Evolutionary conservation across 2,329 filamentous ascomycete species (phyloP).

Genomic region (Penicillium sp.): DNA sequence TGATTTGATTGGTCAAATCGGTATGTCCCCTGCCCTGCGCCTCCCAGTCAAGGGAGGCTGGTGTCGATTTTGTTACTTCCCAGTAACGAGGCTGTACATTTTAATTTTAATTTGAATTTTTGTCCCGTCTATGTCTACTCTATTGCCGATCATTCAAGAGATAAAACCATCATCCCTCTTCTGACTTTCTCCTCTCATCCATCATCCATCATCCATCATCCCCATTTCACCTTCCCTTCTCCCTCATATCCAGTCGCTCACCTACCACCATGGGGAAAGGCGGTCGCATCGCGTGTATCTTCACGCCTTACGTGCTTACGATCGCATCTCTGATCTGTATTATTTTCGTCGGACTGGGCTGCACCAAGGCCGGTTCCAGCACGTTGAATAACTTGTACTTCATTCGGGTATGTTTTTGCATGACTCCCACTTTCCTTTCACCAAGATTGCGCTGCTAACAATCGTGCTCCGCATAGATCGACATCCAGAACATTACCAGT

Average conservation of each 20-base stretch:
- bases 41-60: constrained; percentile 20
- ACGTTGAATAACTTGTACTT: constrained; percentile 54
- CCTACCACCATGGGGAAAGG: constrained; percentile 58
- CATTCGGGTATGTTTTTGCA: constrained; percentile 40
- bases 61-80: constrained; percentile 6
- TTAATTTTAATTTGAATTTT: background rate
- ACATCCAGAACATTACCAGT: constrained; percentile 58
- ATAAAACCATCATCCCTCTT: constrained; percentile 6
- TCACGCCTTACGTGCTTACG: constrained; percentile 77
- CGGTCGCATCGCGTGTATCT: constrained; percentile 80
- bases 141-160: constrained; percentile 8
- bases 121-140: background rate
- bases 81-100: constrained; percentile 16
- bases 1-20: constrained; percentile 16
- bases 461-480: constrained; percentile 42
- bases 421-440: background rate
- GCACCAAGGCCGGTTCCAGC: constrained; percentile 48
- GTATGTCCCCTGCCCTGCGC: constrained; percentile 17
- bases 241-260: constrained; percentile 2
- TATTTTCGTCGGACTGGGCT: constrained; percentile 55
- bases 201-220: too few relatives aligned
- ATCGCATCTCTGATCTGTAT: constrained; percentile 69
- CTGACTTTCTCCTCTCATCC: background rate
- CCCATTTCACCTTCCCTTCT: background rate
- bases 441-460: background rate